Evolutionary conservation across 2,329 filamentous ascomycete genomes (phyloP), one percentile per base, ranked within the genome.

Genomic region (Aspergillus versicolor): DNA sequence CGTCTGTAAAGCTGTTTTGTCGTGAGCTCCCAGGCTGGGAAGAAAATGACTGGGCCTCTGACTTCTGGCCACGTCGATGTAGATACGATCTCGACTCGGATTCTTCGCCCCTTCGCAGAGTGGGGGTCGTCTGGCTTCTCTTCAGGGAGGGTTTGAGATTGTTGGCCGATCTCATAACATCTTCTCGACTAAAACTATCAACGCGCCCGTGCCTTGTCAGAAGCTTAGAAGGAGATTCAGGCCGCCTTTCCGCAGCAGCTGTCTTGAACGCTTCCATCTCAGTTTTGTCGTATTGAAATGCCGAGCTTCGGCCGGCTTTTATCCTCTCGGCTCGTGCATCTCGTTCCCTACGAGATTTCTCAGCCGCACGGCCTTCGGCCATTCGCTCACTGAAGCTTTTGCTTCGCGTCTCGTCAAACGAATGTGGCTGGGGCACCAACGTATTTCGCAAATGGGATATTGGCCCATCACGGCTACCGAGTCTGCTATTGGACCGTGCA

Each of bases 371-470:
- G 38, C 86, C 88, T 49, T 90, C 86, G 1, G 90, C 88, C 59
- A 99, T 84, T 46, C 92, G 83, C 73, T 97, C 92, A 69, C 90
- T 96, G 74, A 97, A 99, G 54, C 85, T 81, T 65, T 85, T 87
- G 19, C 70, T 67, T 45, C 64, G 73, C 57, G 52, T 64, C 15
- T 62, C 68, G 42, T 64, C 71, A 15, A 58, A 64, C 11, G 64
- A 59, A 11, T 67, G 66, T 8, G 48, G 43, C 15, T 51, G 38
- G 6, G 48, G 6, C 19, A 38, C 47, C 19, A 50, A 21, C 13
- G n/a, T 51, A 13, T 42, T 17, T 21, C 48, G 13, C 3, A n/a
- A 12, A 32, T 51, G n/a, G 15, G 38, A 11, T 32, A 15, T 15
- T 9, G 48, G 22, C 15, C 48, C 48, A 51, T 51, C 48, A 7